Evolutionary conservation across 345 rosid genomes (phyloP).

Genomic region (Aurinia saxatilis): DNA sequence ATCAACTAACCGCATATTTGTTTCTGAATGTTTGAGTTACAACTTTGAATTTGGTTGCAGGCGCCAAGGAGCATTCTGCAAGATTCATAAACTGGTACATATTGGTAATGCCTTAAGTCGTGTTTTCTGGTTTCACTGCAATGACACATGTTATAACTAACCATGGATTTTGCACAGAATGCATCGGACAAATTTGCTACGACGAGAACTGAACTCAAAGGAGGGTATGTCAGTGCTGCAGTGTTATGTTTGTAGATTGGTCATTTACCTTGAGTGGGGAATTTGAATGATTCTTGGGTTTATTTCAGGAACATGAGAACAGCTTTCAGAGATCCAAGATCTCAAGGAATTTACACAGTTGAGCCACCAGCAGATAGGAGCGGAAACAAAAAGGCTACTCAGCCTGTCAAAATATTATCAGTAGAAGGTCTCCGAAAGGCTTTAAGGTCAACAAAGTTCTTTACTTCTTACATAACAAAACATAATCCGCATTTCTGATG

Average conservation of each 20-base stretch:
- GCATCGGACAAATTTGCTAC: slow-evolving; percentile 55
- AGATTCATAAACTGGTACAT: slow-evolving; percentile 56
- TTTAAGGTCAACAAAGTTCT: slow-evolving; percentile 43
- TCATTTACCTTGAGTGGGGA: background rate
- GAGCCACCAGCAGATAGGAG: slow-evolving; percentile 49
- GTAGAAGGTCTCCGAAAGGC: slow-evolving; percentile 79
- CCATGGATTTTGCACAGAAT: slow-evolving; percentile 40
- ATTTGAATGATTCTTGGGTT: background rate
- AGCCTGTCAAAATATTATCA: slow-evolving; percentile 57
- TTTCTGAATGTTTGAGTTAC: slow-evolving; percentile 6
- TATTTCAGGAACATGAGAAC: slow-evolving; percentile 55
- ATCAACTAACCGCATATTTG: background rate
- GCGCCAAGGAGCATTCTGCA: slow-evolving; percentile 64
- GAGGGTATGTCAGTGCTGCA: slow-evolving; percentile 60
- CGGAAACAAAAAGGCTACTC: slow-evolving; percentile 34
- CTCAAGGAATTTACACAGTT: slow-evolving; percentile 61
- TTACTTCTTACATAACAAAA: background rate
- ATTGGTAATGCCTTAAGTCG: slow-evolving; percentile 6
- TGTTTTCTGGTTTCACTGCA: background rate
- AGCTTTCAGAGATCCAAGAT: slow-evolving; percentile 42
- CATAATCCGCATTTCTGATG: background rate
- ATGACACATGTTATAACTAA: background rate
- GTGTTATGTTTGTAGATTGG: background rate
- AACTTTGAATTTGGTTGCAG: slow-evolving; percentile 40
- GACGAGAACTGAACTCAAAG: slow-evolving; percentile 63